These are phyloP conservation scores for Pythium apleroticum DNA, from an alignment of 352 stramenopile species.

Conservation along the genomic window DNA sequence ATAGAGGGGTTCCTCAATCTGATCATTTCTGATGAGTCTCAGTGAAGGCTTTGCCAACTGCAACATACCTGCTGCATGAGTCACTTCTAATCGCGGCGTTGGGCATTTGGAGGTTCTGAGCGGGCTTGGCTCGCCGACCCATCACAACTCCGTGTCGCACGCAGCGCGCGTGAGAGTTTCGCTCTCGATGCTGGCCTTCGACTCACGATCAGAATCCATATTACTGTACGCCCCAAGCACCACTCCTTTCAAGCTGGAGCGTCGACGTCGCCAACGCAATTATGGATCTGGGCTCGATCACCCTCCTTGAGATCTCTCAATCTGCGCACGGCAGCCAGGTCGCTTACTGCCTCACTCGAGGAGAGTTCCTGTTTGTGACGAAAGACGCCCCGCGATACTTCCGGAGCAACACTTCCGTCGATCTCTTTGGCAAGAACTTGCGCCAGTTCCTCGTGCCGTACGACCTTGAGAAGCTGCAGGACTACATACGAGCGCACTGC, in stretches of 20 bases:
- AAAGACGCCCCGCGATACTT: constrained; percentile 47
- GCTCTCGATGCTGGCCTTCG: background rate
- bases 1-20: background rate
- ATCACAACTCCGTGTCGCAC: background rate
- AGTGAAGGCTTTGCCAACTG: constrained; percentile 16
- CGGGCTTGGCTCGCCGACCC: constrained; percentile 4
- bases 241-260: background rate
- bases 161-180: background rate
- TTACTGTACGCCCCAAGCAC: constrained; percentile 10
- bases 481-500: constrained; percentile 46
- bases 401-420: constrained; percentile 24
- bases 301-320: constrained; percentile 64
- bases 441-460: constrained; percentile 50
- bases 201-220: background rate
- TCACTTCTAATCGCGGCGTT: constrained; percentile 15
- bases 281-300: constrained; percentile 58
- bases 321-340: constrained; percentile 46
- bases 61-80: background rate
- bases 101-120: constrained; percentile 14
- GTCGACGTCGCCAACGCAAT: background rate
- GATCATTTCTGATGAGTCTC: constrained; percentile 3
- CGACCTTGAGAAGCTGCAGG: constrained; percentile 65
- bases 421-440: constrained; percentile 67
- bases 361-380: constrained; percentile 76
- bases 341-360: constrained; percentile 66